phyloP scores from a whole-genome alignment of 176 grass and related monocot species.

The Eragrostis curvula region DNA sequence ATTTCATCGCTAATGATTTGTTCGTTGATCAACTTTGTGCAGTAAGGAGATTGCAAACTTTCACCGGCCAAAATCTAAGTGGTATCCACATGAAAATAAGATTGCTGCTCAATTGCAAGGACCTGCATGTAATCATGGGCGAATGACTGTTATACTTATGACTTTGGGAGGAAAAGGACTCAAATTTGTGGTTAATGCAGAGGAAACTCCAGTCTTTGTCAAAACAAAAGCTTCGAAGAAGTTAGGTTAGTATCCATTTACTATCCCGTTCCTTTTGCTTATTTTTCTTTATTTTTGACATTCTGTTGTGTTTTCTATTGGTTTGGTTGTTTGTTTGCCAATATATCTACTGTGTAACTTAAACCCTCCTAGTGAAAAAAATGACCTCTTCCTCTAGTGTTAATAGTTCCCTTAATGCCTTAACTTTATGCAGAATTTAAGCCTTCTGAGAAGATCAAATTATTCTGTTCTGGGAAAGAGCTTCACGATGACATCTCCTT shows the following conservation, averaged over 20 bases:
- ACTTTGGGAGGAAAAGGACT: conserved; percentile 83
- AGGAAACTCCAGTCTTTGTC: conserved; percentile 72
- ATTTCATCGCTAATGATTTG: conserved; percentile 27
- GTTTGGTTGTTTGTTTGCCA: conserved; percentile 1
- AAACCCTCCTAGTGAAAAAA: background rate
- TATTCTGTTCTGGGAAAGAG: conserved; percentile 86
- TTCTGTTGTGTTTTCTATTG: conserved; percentile 9
- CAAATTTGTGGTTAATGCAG: conserved; percentile 79
- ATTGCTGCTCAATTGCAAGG: conserved; percentile 66
- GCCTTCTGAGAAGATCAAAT: conserved; percentile 72
- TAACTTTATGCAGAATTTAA: conserved; percentile 74
- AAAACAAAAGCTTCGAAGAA: conserved; percentile 96
- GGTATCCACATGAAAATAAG: conserved; percentile 94
- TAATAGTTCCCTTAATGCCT: conserved; percentile 7
- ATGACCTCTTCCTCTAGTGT: background rate
- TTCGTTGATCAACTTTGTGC: conserved; percentile 33
- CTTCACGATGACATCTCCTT: conserved; percentile 78
- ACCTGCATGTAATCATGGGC: conserved; percentile 57
- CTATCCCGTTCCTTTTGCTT: conserved; percentile 28
- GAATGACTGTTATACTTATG: conserved; percentile 85
- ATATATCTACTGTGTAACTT: conserved; percentile 10
- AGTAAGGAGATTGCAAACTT: conserved; percentile 95
- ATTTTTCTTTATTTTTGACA: conserved; percentile 17
- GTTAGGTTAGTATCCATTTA: conserved; percentile 59
- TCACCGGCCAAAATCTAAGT: conserved; percentile 91